A percentile compares a stretch with the other conserved stretches of the same genome.
Conservation (phyloP, 2,329 filamentous ascomycete genomes). For the Dothideomycetes sp. region DNA sequence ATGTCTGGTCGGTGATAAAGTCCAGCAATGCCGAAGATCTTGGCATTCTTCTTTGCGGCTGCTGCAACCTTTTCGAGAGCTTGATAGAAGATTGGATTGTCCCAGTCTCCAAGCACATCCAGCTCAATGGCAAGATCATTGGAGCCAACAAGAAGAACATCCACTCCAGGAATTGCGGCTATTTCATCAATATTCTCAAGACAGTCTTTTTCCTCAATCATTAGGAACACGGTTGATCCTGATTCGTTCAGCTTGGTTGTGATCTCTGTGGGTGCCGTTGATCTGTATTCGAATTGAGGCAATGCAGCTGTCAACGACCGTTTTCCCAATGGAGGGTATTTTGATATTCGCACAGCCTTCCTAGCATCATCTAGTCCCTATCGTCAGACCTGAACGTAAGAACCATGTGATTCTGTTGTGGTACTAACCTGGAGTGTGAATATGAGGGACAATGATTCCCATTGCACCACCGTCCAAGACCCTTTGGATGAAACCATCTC, state of each 20-base stretch:
- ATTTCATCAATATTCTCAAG: slow-evolving; percentile 31
- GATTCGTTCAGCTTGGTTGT: slow-evolving; percentile 25
- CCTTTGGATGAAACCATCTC: no score
- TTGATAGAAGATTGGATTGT: slow-evolving; percentile 21
- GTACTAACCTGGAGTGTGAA: slow-evolving; percentile 24
- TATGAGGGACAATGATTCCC: slow-evolving; percentile 33
- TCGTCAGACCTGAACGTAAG: slow-evolving; percentile 25
- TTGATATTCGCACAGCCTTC: slow-evolving; percentile 25
- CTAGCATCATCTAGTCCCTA: slow-evolving; percentile 26
- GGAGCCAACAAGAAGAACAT: slow-evolving; percentile 32
- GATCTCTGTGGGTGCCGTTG: slow-evolving; percentile 21
- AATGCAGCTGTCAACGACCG: no score
- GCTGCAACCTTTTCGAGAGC: slow-evolving; percentile 24
- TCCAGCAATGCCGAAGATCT: slow-evolving; percentile 31
- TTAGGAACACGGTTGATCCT: slow-evolving; percentile 30
- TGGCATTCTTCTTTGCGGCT: slow-evolving; percentile 28
- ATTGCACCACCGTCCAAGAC: slow-evolving; percentile 31
- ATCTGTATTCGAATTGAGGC: no score
- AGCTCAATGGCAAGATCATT: slow-evolving; percentile 35
- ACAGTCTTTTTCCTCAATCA: slow-evolving; percentile 31
- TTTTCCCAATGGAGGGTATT: slow-evolving; percentile 26
- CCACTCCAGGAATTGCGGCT: slow-evolving; percentile 30
- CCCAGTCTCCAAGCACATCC: slow-evolving; percentile 31
- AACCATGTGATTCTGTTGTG: slow-evolving; percentile 27
- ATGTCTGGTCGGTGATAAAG: slow-evolving; percentile 30